Evolutionary conservation across 1,284 basidiomycete genomes (phyloP).

Genomic region (Gymnopus androsaceus): DNA sequence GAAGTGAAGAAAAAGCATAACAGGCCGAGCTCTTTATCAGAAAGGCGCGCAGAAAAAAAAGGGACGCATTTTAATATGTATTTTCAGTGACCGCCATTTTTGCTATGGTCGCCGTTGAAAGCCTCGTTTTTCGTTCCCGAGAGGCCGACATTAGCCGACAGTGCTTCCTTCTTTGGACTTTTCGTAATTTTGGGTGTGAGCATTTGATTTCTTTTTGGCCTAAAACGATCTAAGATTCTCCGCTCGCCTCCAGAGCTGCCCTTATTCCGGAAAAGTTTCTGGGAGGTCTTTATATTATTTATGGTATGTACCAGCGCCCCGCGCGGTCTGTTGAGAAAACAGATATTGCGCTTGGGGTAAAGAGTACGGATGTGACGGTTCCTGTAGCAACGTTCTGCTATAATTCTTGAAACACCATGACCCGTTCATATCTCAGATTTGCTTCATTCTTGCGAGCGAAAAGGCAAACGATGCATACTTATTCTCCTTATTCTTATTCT

Average conservation of each 20-base stretch:
- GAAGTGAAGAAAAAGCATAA: constrained; percentile 9
- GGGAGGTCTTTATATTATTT: background rate
- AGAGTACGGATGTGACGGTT: constrained; percentile 14
- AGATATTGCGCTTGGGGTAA: constrained; percentile 12
- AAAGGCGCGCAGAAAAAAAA: constrained; percentile 1
- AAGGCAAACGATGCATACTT: background rate
- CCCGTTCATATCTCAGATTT: constrained; percentile 3
- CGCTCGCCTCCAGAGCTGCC: background rate
- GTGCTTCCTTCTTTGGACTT: background rate
- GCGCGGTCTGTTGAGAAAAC: background rate
- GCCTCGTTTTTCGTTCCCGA: too few species aligned
- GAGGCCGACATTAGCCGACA: too few species aligned
- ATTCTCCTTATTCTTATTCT: too few species aligned
- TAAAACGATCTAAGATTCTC: background rate
- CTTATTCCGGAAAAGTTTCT: constrained; percentile 1
- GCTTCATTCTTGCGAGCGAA: background rate
- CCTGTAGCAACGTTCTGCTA: constrained; percentile 17
- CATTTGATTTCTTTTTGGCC: background rate
- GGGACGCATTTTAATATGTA: constrained; percentile 1
- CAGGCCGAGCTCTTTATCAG: constrained; percentile 9
- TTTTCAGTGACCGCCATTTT: too few species aligned
- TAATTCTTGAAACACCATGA: constrained; percentile 6
- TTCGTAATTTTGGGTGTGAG: background rate
- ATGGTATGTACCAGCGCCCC: too few species aligned
- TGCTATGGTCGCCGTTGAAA: too few species aligned